Base-by-base conservation (phyloP, 108 stramenopile genomes). In the Nitzschia sp. region DNA sequence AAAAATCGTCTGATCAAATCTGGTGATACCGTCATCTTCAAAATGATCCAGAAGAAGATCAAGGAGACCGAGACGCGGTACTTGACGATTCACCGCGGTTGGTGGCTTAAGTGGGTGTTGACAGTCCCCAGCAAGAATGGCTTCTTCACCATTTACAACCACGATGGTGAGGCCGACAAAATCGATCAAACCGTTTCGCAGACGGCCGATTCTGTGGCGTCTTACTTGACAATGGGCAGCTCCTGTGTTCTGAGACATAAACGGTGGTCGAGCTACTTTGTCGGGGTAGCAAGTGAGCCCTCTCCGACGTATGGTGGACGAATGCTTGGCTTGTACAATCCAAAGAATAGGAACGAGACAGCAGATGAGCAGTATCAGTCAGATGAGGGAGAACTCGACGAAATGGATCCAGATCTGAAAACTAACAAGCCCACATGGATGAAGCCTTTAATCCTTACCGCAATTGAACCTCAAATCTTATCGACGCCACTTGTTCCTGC, bases 21-120 rank as follows among this genome's bases (percentile, higher is more conserved):
- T 30, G 94, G 94, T 0, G 96, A 96, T 56, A 77, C 81, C 23
- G 92, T 96, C 15, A 45, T 81, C 27, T 73, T 96, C 68, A 86
- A 88, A 63, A 63, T 88, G 56, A 56, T 81, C 36, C 61, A 68
- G 23, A 81, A 70, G 5, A 61, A 59, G 27, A 34, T 56, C 17
- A 68, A 77, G 26, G 78, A 62, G 9, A 74, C 85, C 22, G 78
- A 62, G 9, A 74, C 85, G 11, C 83, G 80, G 46, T 97, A 88
- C 57, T 76, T 97, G 53, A 78, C 85, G 8, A 84, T 91, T 58
- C 89, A 94, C 68, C 78, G 85, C 2, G 96, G 93, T 17, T 97
- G 96, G 96, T 94, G 89, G 91, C 77, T 97, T 48, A 86, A 87
- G 54, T 97, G 96, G 96, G 87, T 86, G 15, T 66, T 82, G 3